These are phyloP conservation scores for Serendipita indica DNA, from an alignment of 768 basidiomycete species.

Conservation along the genomic window DNA sequence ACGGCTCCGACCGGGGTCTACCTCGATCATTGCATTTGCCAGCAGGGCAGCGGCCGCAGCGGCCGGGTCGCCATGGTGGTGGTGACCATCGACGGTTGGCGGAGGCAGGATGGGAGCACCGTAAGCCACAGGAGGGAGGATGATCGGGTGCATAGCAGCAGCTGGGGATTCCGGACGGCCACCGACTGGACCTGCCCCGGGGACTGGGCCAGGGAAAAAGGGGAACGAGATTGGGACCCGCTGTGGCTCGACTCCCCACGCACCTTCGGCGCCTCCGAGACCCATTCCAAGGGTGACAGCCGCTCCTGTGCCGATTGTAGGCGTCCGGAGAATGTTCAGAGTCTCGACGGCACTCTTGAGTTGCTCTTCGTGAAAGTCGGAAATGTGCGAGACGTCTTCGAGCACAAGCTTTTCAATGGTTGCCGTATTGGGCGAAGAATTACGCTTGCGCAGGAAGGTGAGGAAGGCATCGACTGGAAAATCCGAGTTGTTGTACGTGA, in stretches of 20 bases:
- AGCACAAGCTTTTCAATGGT: background rate
- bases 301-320: background rate
- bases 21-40: too few species aligned
- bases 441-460: background rate
- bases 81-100: background rate
- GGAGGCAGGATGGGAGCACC: background rate
- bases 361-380: background rate
- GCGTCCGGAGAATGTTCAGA: background rate
- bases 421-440: background rate
- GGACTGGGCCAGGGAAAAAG: background rate
- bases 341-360: background rate
- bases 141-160: constrained; percentile 8
- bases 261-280: constrained; percentile 3
- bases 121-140: constrained; percentile 1
- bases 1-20: background rate
- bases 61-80: background rate
- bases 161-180: background rate
- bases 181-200: background rate
- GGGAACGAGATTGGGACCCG: background rate
- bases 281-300: background rate
- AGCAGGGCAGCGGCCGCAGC: background rate
- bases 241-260: background rate
- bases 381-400: background rate
- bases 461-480: background rate
- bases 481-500: background rate